A percentile compares a stretch with the other conserved stretches of the same genome.
Evolutionary conservation across 75 land plant species (phyloP).

Genomic region (Selaginella tamariscina): DNA sequence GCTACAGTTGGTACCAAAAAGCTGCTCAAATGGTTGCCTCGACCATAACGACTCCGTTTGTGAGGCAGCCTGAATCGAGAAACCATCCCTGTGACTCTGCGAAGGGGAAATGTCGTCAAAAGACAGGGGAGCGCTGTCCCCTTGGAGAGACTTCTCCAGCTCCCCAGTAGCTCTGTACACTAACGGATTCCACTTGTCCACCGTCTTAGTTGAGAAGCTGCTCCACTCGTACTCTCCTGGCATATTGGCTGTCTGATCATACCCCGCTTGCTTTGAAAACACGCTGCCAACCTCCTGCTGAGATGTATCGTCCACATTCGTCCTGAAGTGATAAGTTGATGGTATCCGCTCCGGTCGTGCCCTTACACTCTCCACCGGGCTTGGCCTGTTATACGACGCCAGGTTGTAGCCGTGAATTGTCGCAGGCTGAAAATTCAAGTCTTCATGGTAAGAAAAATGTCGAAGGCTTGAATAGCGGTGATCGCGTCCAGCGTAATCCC

Average conservation of each 20-base stretch:
- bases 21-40: slow-evolving; percentile 81
- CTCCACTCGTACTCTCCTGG: slow-evolving; percentile 15
- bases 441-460: slow-evolving; percentile 35
- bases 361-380: background rate
- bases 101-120: slow-evolving; percentile 76
- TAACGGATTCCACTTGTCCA: slow-evolving; percentile 29
- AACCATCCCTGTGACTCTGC: slow-evolving; percentile 40
- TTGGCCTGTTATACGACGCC: slow-evolving; percentile 9
- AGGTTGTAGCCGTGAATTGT: slow-evolving; percentile 87
- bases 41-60: slow-evolving; percentile 73
- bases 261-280: background rate
- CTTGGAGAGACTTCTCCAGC: slow-evolving; percentile 24
- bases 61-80: slow-evolving; percentile 35
- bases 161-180: slow-evolving; percentile 37
- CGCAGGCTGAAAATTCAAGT: slow-evolving; percentile 52
- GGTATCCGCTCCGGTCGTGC: background rate
- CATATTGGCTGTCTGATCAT: background rate
- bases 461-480: slow-evolving; percentile 64
- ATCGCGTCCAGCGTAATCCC: slow-evolving; percentile 32
- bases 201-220: slow-evolving; percentile 19
- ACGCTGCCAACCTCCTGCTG: background rate
- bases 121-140: slow-evolving; percentile 33
- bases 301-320: background rate
- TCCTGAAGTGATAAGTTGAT: background rate
- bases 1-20: slow-evolving; percentile 37